phyloP scores from a whole-genome alignment of 139 green algal species.

The Picochlorum costavermella region DNA sequence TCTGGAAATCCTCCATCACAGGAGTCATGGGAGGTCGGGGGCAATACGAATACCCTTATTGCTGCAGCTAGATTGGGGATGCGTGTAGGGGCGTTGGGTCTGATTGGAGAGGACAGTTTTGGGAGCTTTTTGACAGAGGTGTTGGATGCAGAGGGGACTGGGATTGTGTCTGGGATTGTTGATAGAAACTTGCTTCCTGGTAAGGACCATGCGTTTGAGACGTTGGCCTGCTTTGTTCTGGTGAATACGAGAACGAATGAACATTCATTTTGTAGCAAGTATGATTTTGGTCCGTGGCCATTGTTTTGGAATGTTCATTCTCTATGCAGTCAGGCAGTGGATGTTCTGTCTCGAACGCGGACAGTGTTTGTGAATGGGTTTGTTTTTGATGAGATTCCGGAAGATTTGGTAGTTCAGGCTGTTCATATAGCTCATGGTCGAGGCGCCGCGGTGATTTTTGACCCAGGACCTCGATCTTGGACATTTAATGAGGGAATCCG shows the following conservation, averaged over 20 bases:
- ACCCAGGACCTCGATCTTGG: slow-evolving; percentile 69
- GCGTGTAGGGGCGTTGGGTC: slow-evolving; percentile 48
- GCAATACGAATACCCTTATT: slow-evolving; percentile 88
- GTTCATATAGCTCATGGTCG: slow-evolving; percentile 33
- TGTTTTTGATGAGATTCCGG: slow-evolving; percentile 85
- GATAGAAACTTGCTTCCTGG: slow-evolving; percentile 14
- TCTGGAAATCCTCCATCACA: slow-evolving; percentile 19
- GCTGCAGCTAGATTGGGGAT: slow-evolving; percentile 78
- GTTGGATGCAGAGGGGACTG: slow-evolving; percentile 40
- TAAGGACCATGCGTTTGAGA: slow-evolving; percentile 27
- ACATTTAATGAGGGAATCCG: slow-evolving; percentile 45
- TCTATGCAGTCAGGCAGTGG: slow-evolving; percentile 4
- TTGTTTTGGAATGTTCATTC: slow-evolving; percentile 52
- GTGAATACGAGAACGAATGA: slow-evolving; percentile 26
- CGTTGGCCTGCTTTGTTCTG: slow-evolving; percentile 90
- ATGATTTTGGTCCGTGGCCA: slow-evolving; percentile 89
- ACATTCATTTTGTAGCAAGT: slow-evolving; percentile 77
- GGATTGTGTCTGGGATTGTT: not conserved
- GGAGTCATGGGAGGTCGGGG: slow-evolving; percentile 61
- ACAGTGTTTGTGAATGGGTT: slow-evolving; percentile 80
- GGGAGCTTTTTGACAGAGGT: slow-evolving; percentile 68
- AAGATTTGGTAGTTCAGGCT: slow-evolving; percentile 45
- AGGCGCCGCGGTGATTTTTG: slow-evolving; percentile 81
- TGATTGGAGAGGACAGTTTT: slow-evolving; percentile 73
- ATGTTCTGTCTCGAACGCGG: slow-evolving; percentile 26